Percentiles rank a stretch among this genome's conserved stretches.
phyloP scores from a whole-genome alignment of 2,329 filamentous ascomycete species.

The Pseudogymnoascus sp. region DNA sequence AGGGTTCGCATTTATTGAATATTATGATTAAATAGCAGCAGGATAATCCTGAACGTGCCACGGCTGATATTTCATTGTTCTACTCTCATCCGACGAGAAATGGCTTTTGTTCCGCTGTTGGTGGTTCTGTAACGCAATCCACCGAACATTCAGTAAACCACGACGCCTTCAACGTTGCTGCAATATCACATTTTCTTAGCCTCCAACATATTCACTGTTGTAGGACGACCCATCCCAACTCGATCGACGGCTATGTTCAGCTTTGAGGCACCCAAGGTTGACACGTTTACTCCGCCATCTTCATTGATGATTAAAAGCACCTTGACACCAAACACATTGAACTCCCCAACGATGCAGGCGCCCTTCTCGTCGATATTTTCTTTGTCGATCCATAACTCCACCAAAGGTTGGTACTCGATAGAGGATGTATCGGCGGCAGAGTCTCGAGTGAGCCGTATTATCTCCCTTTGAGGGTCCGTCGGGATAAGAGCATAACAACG shows the following conservation, averaged over 20 bases:
- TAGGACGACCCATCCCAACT: neutral
- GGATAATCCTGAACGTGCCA: too few species aligned
- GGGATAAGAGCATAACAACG: neutral
- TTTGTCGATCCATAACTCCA: neutral
- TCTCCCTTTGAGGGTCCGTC: neutral
- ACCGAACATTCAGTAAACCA: neutral
- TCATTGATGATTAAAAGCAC: neutral
- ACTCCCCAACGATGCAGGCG: neutral
- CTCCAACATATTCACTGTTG: neutral
- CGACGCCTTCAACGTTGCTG: neutral
- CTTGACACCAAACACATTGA: neutral
- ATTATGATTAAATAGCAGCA: neutral
- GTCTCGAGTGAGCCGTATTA: neutral
- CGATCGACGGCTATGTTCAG: neutral
- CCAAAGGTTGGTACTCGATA: neutral
- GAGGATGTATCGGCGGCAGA: neutral
- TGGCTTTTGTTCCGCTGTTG: neutral
- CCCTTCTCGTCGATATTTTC: neutral
- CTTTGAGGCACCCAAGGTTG: neutral
- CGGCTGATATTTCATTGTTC: too few species aligned
- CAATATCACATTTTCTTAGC: neutral
- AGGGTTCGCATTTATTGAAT: neutral
- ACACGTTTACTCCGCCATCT: neutral
- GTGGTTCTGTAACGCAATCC: neutral
- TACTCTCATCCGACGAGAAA: neutral